A percentile compares a stretch with the other conserved stretches of the same genome.
Conservation (phyloP, 148 eudicot genomes). For the Polygonum maritimum region DNA sequence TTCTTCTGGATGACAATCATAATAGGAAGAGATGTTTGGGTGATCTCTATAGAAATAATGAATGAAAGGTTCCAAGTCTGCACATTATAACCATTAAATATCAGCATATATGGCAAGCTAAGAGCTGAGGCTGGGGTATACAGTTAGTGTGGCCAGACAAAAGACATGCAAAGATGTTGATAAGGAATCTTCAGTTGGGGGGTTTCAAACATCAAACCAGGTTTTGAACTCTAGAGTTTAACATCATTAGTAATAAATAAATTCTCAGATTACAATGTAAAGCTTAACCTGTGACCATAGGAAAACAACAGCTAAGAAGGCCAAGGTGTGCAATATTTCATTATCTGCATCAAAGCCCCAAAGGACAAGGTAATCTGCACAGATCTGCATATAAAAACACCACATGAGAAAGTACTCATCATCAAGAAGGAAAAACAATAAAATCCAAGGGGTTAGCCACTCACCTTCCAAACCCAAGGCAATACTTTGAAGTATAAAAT, state of each 20-base stretch:
- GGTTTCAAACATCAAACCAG: background rate
- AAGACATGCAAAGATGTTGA: background rate
- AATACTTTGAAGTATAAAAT: slow-evolving; percentile 66
- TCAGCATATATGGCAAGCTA: background rate
- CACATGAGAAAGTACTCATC: slow-evolving; percentile 1
- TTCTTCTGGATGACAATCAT: background rate
- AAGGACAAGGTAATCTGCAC: slow-evolving; percentile 49
- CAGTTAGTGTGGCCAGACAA: background rate
- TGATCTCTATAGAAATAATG: background rate
- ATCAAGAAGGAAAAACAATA: background rate
- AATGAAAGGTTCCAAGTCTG: background rate
- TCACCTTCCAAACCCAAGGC: slow-evolving; percentile 96
- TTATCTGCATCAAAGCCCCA: slow-evolving; percentile 67
- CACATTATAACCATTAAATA: background rate
- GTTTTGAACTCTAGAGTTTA: background rate
- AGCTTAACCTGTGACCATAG: slow-evolving; percentile 86
- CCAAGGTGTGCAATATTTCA: slow-evolving; percentile 89
- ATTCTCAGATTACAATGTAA: background rate
- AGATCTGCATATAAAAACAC: slow-evolving; percentile 35
- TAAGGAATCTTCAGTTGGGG: background rate
- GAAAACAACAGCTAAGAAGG: slow-evolving; percentile 90
- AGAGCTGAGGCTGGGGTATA: background rate
- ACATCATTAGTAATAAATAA: background rate
- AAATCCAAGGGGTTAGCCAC: slow-evolving; percentile 11
- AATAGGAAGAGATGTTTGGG: slow-evolving; percentile 1